Evolutionary conservation across 331 rosid genomes (phyloP).

Genomic region (Prunus yedoensis): DNA sequence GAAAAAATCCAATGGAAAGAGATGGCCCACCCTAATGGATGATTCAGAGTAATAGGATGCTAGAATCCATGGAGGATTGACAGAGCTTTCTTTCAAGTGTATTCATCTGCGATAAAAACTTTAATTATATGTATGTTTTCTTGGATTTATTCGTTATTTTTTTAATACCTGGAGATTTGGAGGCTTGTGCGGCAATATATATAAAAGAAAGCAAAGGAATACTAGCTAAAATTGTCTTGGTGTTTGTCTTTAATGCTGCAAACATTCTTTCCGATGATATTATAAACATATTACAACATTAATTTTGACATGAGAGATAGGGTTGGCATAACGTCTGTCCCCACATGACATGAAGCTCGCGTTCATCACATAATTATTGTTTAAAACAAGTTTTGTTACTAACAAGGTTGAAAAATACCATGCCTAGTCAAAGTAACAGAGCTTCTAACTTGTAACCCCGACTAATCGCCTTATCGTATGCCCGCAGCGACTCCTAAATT

Average conservation of each 20-base stretch:
- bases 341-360: not conserved
- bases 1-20: conserved; percentile 43
- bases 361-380: not conserved
- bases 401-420: not conserved
- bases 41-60: conserved; percentile 54
- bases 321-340: not conserved
- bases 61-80: conserved; percentile 56
- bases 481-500: too few species aligned
- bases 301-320: not conserved
- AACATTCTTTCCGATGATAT: conserved; percentile 51
- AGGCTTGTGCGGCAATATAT: conserved; percentile 30
- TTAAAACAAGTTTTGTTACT: not conserved
- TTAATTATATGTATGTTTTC: conserved; percentile 18
- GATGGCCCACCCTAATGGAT: conserved; percentile 55
- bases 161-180: conserved; percentile 70
- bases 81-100: conserved; percentile 45
- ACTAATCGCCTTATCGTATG: too few species aligned
- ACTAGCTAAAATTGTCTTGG: conserved; percentile 46
- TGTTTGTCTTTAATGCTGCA: conserved; percentile 64
- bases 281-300: conserved; percentile 18
- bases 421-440: not conserved
- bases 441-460: too few species aligned
- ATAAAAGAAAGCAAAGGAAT: conserved; percentile 33
- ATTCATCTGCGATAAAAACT: conserved; percentile 28
- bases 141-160: conserved; percentile 45